Evolutionary conservation across 2,329 filamentous ascomycete genomes (phyloP), one percentile per base, ranked within the genome.

Genomic region (Teratosphaeria zuluensis): DNA sequence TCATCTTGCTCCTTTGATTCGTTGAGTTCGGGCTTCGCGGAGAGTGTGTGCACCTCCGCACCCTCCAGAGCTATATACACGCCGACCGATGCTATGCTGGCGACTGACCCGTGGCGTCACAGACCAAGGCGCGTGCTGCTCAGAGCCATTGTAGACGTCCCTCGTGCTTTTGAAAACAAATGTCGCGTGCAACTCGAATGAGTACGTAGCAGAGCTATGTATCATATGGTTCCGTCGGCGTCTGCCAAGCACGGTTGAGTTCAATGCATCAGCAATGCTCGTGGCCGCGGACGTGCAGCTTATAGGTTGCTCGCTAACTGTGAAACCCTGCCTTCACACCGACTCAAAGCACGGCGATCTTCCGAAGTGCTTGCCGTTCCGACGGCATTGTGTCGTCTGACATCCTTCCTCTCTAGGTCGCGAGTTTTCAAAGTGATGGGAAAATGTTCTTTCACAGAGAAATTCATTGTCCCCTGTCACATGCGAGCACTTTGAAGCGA

Each of bases 1-100:
- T 63, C 61, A 63, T 63, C 21, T 42, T 60, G 31, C 14, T 38
- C 31, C n/a, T 42, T 31, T 16, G 16, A 14, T 55, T 28, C 16
- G 31, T 31, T 55, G 9, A 42, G 6, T 8, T 48, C 16, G 16
- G 42, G 4, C 9, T 6, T 48, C n/a, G 4, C 16, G n/a, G 42
- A n/a, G 1, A 3, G 42, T 21, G n/a, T 16, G 42, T 48, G 42
- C 42, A 48, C 42, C n/a, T 48, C n/a, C 1, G 42, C 42, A 48
- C 42, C n/a, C 42, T 48, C 42, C 6, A 24, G 5, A 30, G 51
- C 51, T 11, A 21, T 53, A 30, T 53, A 28, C 24, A 28, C 24
- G 24, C 51, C 28, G 4, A 12, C 12, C 19, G 21, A 31, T 53
- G 51, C 42, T 19, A n/a, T 42, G 35, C 5, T 12, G 42, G 42